These are phyloP conservation scores for Morella rubra DNA, from an alignment of 306 rosid species.

Conservation along the genomic window DNA sequence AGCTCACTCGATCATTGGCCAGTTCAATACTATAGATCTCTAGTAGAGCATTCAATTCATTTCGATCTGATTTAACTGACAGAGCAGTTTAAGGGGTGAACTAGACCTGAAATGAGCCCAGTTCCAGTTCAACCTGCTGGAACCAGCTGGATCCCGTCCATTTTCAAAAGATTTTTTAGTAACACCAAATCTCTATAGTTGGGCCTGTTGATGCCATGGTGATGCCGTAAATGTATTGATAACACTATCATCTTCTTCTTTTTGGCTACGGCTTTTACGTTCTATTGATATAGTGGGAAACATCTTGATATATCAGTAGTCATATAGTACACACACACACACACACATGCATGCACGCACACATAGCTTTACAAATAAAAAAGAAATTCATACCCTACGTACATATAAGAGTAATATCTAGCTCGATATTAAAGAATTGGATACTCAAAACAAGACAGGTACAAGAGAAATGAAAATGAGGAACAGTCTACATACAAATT, in stretches of 20 bases:
- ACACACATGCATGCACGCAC: too few relatives aligned
- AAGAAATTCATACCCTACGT: background rate
- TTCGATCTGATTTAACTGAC: background rate
- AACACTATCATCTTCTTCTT: background rate
- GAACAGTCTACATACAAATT: constrained; percentile 59
- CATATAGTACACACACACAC: background rate
- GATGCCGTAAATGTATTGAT: background rate
- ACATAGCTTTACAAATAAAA: background rate
- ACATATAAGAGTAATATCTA: background rate
- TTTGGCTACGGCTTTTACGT: background rate
- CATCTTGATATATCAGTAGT: background rate
- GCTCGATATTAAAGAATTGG: constrained; percentile 14
- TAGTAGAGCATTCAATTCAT: background rate
- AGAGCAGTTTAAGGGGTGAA: background rate
- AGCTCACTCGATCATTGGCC: background rate
- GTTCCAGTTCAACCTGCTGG: background rate
- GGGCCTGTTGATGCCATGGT: background rate
- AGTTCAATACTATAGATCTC: background rate
- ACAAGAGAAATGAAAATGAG: constrained; percentile 10
- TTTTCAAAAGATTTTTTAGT: background rate
- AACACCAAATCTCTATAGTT: background rate
- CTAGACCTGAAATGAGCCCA: background rate
- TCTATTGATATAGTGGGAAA: background rate
- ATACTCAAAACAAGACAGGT: constrained; percentile 3
- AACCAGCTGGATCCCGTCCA: background rate